A percentile compares a stretch with the other conserved stretches of the same genome.
phyloP scores from a whole-genome alignment of 805 yeast genomes.

The Starmerella bombi region DNA sequence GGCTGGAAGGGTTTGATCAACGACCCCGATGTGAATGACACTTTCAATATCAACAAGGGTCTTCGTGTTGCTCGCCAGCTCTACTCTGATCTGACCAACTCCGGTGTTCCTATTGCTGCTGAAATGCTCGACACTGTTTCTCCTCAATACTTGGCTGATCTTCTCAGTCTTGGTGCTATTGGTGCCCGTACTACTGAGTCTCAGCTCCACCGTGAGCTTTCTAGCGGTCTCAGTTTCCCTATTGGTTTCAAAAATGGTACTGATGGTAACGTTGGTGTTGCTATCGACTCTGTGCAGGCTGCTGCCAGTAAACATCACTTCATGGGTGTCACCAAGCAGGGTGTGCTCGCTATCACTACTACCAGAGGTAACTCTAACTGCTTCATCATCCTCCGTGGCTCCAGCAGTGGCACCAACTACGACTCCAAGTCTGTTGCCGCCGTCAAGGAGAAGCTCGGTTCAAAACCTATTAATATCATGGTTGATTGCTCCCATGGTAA shows the following conservation, averaged over 20 bases:
- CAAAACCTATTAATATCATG: conserved; percentile 48
- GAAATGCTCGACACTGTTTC: conserved; percentile 98
- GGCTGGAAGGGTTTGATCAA: conserved; percentile 98
- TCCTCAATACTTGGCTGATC: conserved; percentile 87
- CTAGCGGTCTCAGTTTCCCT: conserved; percentile 97
- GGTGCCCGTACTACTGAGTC: conserved; percentile 99
- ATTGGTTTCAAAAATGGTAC: conserved; percentile 98
- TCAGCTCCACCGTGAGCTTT: conserved; percentile 92
- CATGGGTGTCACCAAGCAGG: conserved; percentile 94
- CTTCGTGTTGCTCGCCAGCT: conserved; percentile 73
- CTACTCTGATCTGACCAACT: conserved; percentile 64
- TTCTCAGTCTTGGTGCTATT: conserved; percentile 89
- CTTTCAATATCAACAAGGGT: conserved; percentile 93
- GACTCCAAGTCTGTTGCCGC: conserved; percentile 65
- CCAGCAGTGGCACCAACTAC: conserved; percentile 85
- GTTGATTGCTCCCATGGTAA: conserved; percentile 98
- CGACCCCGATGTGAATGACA: conserved; percentile 87
- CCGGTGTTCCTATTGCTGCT: conserved; percentile 83
- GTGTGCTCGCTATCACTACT: conserved; percentile 89
- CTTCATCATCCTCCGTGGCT: conserved; percentile 92
- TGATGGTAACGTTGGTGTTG: conserved; percentile 85
- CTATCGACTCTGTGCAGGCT: conserved; percentile 86
- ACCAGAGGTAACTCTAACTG: conserved; percentile 93
- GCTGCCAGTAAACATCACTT: conserved; percentile 89
- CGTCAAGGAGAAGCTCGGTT: conserved; percentile 55